Evolutionary conservation across 371 early-diverging fungal genomes (phyloP), one percentile per base, ranked within the genome.

Genomic region (Mucor circinelloides): DNA sequence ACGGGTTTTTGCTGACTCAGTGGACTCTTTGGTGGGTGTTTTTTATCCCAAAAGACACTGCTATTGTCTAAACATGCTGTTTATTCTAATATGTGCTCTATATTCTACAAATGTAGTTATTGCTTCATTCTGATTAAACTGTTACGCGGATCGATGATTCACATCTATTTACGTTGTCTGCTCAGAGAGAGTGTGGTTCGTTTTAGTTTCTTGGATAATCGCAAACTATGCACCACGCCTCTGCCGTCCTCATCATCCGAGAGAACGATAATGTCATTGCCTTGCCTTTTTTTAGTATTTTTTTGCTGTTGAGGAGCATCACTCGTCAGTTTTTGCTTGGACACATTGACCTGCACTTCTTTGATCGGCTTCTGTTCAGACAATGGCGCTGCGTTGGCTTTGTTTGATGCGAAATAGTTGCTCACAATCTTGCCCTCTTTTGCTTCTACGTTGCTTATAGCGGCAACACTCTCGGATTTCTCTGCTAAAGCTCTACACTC

Each of bases 1-100:
- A 23, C 23, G 17, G 23, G 64, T 57, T 66, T 61, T 27, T 32
- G 70, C 66, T 70, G 70, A 70, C 58, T 70, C 70, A 67, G 54
- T 32, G 32, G 9, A 50, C 19, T 63, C 25, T 25, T 5, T 23
- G 25, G 59, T 58, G 59, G 40, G 34, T 32, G 32, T 31, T 58
- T 58, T 23, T 58, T 31, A 34, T 15, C 32, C 10, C 40, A 63
- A 23, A 21, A 44, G n/a, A 21, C 21, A 23, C 21, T 50, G 50
- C 50, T 8, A 50, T 15, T 10, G 36, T 36, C 13, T 13, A 32
- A 36, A 36, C 36, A 36, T 36, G 36, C 4, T 13, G 36, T 36
- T 36, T 13, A 36, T 36, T 36, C 36, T 36, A 36, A 15, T 36
- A 12, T 36, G 5, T 36, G 5, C 36, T 36, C 36, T 36, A 36